phyloP scores from a whole-genome alignment of 352 stramenopile genomes.

The Globisporangium barbulae region DNA sequence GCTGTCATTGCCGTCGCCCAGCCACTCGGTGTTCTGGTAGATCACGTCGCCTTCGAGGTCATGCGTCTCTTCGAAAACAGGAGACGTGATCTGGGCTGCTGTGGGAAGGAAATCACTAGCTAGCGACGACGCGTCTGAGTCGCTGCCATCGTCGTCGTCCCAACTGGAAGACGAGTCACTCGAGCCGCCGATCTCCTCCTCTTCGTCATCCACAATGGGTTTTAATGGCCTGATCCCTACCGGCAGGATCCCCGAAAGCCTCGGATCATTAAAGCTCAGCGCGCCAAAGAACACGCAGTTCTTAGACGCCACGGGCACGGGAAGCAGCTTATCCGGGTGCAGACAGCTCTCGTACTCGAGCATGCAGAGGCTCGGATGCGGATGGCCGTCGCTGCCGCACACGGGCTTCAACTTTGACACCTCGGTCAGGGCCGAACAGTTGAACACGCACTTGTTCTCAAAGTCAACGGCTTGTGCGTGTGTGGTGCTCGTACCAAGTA shows the following conservation, averaged over 20 bases:
- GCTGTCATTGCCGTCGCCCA: background rate
- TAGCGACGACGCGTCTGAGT: background rate
- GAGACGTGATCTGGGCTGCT: background rate
- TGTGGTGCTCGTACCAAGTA: too few species aligned
- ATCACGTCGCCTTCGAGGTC: background rate
- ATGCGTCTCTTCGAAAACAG: background rate
- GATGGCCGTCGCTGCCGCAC: slow-evolving; percentile 16
- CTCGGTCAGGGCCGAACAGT: background rate
- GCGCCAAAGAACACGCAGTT: background rate
- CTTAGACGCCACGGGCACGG: background rate
- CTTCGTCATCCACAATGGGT: too few species aligned
- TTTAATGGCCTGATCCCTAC: background rate
- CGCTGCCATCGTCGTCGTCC: background rate
- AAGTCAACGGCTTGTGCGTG: background rate
- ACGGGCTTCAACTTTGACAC: slow-evolving; percentile 3
- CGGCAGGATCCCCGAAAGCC: background rate
- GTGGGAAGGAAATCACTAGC: background rate
- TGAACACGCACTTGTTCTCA: background rate
- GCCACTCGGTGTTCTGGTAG: background rate
- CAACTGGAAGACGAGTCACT: background rate
- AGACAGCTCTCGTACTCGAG: slow-evolving; percentile 7
- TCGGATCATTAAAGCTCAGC: background rate
- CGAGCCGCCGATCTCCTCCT: background rate
- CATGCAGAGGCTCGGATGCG: slow-evolving; percentile 19
- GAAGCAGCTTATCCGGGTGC: background rate